These are phyloP conservation scores for Pisolithus albus DNA, from an alignment of 768 basidiomycete species.

Conservation along the genomic window DNA sequence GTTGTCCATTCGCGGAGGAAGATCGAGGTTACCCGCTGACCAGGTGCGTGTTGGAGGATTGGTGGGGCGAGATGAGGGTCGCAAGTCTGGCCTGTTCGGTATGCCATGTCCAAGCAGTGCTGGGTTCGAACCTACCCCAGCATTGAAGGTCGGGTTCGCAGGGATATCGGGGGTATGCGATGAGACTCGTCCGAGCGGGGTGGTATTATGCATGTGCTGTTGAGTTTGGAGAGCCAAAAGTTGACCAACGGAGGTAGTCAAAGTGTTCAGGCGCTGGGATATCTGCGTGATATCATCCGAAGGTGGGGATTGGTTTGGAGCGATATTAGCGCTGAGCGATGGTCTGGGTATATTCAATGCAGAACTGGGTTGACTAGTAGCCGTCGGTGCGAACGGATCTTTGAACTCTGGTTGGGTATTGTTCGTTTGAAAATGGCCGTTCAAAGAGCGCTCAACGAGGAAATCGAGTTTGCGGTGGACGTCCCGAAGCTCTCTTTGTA, in stretches of 20 bases:
- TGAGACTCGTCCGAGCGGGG: conserved; percentile 25
- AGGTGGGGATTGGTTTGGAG: conserved; percentile 63
- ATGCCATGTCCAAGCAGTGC: conserved; percentile 51
- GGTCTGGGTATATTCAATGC: conserved; percentile 44
- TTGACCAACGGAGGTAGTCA: conserved; percentile 82
- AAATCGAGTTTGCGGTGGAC: conserved; percentile 73
- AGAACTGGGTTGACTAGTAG: conserved; percentile 26
- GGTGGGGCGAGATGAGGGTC: conserved; percentile 53
- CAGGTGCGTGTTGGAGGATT: conserved; percentile 75
- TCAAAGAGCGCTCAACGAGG: conserved; percentile 61
- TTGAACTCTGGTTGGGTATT: conserved; percentile 66
- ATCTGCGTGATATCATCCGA: conserved; percentile 70
- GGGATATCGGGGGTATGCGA: conserved; percentile 40
- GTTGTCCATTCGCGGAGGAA: conserved; percentile 53
- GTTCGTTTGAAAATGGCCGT: conserved; percentile 13
- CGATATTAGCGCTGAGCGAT: conserved; percentile 60
- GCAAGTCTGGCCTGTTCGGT: conserved; percentile 58
- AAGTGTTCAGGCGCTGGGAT: conserved; percentile 68
- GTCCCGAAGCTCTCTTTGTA: conserved; percentile 67
- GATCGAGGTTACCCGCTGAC: conserved; percentile 76
- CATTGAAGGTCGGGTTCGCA: conserved; percentile 32
- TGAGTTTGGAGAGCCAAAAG: conserved; percentile 77
- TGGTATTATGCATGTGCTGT: conserved; percentile 48
- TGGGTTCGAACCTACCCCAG: conserved; percentile 32
- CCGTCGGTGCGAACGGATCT: conserved; percentile 60